A percentile compares a stretch with the other conserved stretches of the same genome.
phyloP scores from a whole-genome alignment of 352 stramenopile species.

The Globisporangium cystogenes region DNA sequence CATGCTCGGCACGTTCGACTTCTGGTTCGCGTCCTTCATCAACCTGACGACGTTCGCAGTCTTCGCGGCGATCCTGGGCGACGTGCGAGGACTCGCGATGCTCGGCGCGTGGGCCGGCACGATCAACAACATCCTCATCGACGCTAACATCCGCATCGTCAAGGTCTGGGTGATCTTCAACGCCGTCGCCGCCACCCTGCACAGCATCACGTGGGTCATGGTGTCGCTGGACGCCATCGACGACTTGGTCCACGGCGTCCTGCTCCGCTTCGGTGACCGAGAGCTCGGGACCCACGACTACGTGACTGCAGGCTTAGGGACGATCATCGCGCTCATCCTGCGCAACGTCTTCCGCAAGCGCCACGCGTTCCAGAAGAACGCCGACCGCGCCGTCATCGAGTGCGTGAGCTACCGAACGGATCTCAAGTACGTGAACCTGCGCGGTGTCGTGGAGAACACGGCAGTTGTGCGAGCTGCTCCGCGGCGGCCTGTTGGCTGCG shows the following conservation, averaged over 20 bases:
- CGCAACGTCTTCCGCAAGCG: constrained; percentile 5
- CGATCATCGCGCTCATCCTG: background rate
- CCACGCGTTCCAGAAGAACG: background rate
- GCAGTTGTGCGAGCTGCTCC: background rate
- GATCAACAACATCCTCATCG: constrained; percentile 4
- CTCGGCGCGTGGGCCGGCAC: constrained; percentile 1
- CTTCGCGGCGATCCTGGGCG: background rate
- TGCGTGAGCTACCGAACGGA: constrained; percentile 6
- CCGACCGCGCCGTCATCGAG: background rate
- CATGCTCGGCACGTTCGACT: constrained; percentile 3
- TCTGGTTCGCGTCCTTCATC: constrained; percentile 4
- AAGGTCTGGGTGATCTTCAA: constrained; percentile 7
- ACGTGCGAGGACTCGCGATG: constrained; percentile 3
- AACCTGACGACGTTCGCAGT: constrained; percentile 1
- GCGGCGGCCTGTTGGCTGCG: no score
- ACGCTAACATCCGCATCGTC: constrained; percentile 2
- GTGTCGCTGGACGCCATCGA: background rate
- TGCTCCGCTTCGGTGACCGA: background rate
- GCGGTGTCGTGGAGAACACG: background rate
- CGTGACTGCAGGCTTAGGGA: background rate
- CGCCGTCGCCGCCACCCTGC: background rate
- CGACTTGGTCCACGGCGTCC: background rate
- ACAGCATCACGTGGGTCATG: background rate
- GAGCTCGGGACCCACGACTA: background rate
- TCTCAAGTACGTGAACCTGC: background rate